phyloP scores from a whole-genome alignment of 2,329 filamentous ascomycete genomes.

The Colletotrichum australisinense region DNA sequence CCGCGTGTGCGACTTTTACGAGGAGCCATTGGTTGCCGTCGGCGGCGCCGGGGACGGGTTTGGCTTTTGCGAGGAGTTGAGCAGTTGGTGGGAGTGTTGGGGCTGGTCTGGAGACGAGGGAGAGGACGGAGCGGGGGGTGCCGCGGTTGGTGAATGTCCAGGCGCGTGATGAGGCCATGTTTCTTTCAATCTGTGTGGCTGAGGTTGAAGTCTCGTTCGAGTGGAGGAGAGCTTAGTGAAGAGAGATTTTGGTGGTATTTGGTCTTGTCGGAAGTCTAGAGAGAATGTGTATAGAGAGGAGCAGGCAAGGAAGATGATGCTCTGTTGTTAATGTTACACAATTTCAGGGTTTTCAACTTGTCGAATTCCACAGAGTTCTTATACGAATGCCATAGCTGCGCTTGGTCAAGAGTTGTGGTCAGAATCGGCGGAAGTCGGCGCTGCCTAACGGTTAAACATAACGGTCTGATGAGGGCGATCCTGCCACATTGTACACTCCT shows the following conservation, averaged over 20 bases:
- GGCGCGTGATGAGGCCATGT: conserved; percentile 38
- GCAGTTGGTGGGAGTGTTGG: conserved; percentile 43
- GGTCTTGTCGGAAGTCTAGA: not conserved
- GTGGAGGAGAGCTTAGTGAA: not conserved
- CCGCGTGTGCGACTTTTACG: conserved; percentile 54
- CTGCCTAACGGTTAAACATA: not conserved
- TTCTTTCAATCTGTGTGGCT: too few relatives aligned
- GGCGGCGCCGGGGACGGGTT: conserved; percentile 38
- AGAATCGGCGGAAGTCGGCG: not conserved
- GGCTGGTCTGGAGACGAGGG: conserved; percentile 38
- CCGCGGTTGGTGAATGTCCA: conserved; percentile 46
- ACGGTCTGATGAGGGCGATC: not conserved
- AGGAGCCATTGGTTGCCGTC: conserved; percentile 47
- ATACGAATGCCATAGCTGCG: not conserved
- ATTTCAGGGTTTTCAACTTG: not conserved
- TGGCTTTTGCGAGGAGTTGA: conserved; percentile 41
- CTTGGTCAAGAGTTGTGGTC: not conserved
- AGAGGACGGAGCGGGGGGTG: conserved; percentile 41
- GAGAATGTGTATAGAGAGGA: not conserved
- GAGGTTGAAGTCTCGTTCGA: not conserved
- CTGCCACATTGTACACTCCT: not conserved
- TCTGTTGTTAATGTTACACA: not conserved
- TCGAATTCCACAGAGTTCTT: not conserved
- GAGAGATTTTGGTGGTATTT: too few relatives aligned
- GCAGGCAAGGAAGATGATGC: not conserved